Evolutionary conservation across 805 yeast genomes (phyloP).

Genomic region (Candida silvicultrix): DNA sequence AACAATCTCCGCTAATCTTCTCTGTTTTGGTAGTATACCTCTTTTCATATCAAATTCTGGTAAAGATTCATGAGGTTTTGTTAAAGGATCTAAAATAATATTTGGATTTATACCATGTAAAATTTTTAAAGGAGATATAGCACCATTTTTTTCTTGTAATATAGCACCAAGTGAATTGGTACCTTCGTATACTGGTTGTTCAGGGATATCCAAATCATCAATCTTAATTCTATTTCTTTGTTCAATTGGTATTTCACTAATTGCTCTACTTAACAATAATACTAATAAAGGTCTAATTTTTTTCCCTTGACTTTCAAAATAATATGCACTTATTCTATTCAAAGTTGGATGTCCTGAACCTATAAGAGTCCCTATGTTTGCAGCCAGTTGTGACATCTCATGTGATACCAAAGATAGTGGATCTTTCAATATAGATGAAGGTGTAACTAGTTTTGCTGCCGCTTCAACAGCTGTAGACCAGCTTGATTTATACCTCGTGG

Average conservation of each 20-base stretch:
- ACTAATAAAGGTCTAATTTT: slow-evolving; percentile 91
- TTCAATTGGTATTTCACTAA: slow-evolving; percentile 63
- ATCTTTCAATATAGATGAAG: slow-evolving; percentile 53
- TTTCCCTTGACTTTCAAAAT: slow-evolving; percentile 94
- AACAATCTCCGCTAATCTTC: slow-evolving; percentile 93
- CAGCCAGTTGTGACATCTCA: slow-evolving; percentile 87
- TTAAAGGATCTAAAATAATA: slow-evolving; percentile 74
- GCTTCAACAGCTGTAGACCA: slow-evolving; percentile 57
- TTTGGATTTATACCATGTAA: slow-evolving; percentile 89
- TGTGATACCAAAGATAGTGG: slow-evolving; percentile 88
- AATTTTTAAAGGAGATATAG: slow-evolving; percentile 75
- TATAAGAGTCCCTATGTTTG: slow-evolving; percentile 76
- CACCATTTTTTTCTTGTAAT: slow-evolving; percentile 42
- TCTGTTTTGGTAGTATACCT: slow-evolving; percentile 90
- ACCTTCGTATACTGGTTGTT: slow-evolving; percentile 56
- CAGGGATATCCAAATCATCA: slow-evolving; percentile 59
- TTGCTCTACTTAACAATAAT: slow-evolving; percentile 72
- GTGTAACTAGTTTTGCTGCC: slow-evolving; percentile 71
- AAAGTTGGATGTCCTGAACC: slow-evolving; percentile 94
- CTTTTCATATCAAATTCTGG: slow-evolving; percentile 51
- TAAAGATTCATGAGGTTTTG: slow-evolving; percentile 68
- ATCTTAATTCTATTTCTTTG: slow-evolving; percentile 59
- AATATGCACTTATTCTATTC: slow-evolving; percentile 88
- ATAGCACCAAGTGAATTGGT: slow-evolving; percentile 47
- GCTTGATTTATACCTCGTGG: slow-evolving; percentile 21